Evolutionary conservation across 225 moss, liverwort and hornwort species (phyloP).

Genomic region (Bryum argenteum): DNA sequence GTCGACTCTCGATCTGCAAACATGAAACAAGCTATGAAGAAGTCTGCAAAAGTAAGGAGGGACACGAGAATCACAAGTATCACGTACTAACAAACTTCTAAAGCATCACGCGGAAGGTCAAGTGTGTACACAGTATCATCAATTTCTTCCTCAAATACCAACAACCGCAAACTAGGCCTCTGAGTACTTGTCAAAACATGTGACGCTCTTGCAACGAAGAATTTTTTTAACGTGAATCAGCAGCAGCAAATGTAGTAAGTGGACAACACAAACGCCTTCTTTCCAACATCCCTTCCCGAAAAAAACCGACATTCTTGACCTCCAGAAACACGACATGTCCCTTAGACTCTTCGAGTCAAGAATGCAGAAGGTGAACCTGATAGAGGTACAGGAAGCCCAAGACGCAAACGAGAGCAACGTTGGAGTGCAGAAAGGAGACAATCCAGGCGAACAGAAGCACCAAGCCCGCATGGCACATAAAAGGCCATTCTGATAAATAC

Average conservation of each 20-base stretch:
- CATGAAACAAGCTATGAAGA: neutral
- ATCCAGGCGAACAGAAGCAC: constrained; percentile 70
- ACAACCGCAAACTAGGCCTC: constrained; percentile 21
- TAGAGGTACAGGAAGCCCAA: constrained; percentile 75
- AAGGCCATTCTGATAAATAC: constrained; percentile 51
- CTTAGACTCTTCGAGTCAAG: neutral
- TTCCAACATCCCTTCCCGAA: neutral
- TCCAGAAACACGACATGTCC: neutral
- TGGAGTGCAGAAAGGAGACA: constrained; percentile 44
- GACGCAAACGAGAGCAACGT: constrained; percentile 61
- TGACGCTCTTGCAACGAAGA: neutral
- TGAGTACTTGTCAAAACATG: neutral
- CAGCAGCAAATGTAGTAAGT: neutral
- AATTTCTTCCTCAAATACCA: neutral
- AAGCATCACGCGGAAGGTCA: constrained; percentile 4
- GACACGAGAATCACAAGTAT: constrained; percentile 2
- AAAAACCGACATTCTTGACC: constrained; percentile 4
- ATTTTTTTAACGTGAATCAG: neutral
- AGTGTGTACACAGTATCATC: constrained; percentile 4
- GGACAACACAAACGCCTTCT: neutral
- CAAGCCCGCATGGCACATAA: constrained; percentile 76
- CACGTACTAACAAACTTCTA: constrained; percentile 2
- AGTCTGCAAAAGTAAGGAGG: neutral
- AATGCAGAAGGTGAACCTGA: constrained; percentile 44
- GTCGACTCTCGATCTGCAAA: constrained; percentile 71